Base-by-base conservation (phyloP, 2,329 filamentous ascomycete species). In the Fusarium nelsonii region DNA sequence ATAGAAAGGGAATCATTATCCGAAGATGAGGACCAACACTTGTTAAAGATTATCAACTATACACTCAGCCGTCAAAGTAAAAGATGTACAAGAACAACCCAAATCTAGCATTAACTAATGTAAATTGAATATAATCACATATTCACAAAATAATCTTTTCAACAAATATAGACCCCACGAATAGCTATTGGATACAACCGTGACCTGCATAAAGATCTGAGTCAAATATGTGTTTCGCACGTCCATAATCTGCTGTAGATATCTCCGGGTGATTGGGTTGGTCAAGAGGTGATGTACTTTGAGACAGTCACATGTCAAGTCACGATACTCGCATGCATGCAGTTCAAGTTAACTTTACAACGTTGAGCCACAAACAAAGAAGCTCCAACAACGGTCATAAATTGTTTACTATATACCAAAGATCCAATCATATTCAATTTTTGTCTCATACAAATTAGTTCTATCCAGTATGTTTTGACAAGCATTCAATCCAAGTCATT, bases 231-330 rank as follows among this genome's bases (percentile, higher is more conserved):
- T 39, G 9, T 20, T 28, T 51, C 33, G 28, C 23, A 15, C 23
- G 20, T 39, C 6, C 28, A 11, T 15, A 20, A 8, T 18, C 10
- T 45, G 10, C 16, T 60, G 8, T 44, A 36, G 14, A 33, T 28
- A 28, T 37, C 28, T 40, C 23, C 48, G 39, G 16, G 34, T 48
- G 43, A 49, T 34, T 40, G 40, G 30, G 39, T 46, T 53, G 39
- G 33, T 23, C 23, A 23, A 23, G 23, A 23, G 6, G 23, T 23
- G 23, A 23, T 26, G 23, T 30, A 36, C 18, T 37, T 18, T 12
- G 20, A 39, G 12, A 12, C 41, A 49, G 69, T 74, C 73, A 74
- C 71, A 72, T 73, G 72, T 37, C 41, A 64, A 51, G 72, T 67
- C 65, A 74, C 57, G 62, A 58, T 54, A 54, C 46, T 45, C 23